Percentiles rank a stretch among this genome's conserved stretches.
Conservation (phyloP, 2,329 filamentous ascomycete species). For the Coniochaeta prunicola region DNA sequence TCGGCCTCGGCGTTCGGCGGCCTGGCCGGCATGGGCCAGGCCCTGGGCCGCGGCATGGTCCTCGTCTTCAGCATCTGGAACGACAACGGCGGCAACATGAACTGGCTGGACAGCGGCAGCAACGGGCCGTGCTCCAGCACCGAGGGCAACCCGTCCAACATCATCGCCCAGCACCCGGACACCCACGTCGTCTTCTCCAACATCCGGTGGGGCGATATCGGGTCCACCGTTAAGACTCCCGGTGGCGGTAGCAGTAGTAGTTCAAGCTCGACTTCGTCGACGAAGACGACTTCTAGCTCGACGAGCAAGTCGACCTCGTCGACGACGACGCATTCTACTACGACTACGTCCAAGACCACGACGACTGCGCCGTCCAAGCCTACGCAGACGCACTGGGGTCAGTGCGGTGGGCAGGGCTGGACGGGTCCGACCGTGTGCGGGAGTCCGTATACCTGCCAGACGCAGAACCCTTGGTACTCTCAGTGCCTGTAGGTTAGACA, state of each 20-base stretch:
- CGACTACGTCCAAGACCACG: background rate
- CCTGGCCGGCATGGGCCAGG: slow-evolving; percentile 29
- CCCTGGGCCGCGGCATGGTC: slow-evolving; percentile 33
- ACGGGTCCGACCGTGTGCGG: background rate
- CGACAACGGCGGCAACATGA: slow-evolving; percentile 36
- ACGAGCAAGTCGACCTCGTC: background rate
- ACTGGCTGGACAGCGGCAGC: slow-evolving; percentile 38
- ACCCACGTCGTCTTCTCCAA: slow-evolving; percentile 40
- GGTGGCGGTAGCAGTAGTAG: background rate
- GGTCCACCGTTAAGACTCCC: slow-evolving; percentile 25
- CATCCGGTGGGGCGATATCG: slow-evolving; percentile 47
- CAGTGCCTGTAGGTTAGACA: background rate
- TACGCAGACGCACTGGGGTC: background rate
- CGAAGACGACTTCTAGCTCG: slow-evolving; percentile 11
- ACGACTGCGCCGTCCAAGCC: background rate
- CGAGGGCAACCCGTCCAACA: slow-evolving; percentile 38
- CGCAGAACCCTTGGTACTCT: background rate
- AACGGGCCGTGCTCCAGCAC: slow-evolving; percentile 40
- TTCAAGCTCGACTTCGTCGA: slow-evolving; percentile 10
- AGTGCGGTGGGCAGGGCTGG: slow-evolving; percentile 1
- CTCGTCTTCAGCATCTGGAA: slow-evolving; percentile 41
- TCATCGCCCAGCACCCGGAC: slow-evolving; percentile 30
- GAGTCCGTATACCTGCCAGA: background rate
- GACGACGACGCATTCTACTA: background rate
- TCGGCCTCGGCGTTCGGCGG: slow-evolving; percentile 18